These are phyloP conservation scores for Wickerhamiella sergipiensis DNA, from an alignment of 805 yeast genomes.

Conservation along the genomic window DNA sequence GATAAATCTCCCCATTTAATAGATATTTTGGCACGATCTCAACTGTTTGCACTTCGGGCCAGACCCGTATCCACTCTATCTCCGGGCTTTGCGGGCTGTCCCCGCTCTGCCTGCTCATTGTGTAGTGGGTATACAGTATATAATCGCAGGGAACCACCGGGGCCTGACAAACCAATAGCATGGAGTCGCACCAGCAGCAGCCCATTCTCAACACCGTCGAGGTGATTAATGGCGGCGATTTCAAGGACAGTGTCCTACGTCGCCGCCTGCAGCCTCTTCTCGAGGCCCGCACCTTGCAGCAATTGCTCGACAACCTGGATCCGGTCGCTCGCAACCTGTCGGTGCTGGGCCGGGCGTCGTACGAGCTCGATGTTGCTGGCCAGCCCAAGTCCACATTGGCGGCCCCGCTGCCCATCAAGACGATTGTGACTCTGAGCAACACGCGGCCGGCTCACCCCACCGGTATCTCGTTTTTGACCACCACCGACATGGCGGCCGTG, in stretches of 20 bases:
- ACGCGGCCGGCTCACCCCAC: constrained; percentile 9
- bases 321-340: constrained; percentile 15
- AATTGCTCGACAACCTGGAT: constrained; percentile 15
- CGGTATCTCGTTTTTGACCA: constrained; percentile 6
- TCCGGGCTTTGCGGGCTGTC: no score
- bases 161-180: background rate
- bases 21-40: background rate
- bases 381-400: background rate
- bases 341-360: constrained; percentile 11
- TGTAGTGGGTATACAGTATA: no score
- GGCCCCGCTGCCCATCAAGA: constrained; percentile 6
- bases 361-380: constrained; percentile 5
- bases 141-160: no score
- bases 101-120: no score
- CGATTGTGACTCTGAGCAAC: constrained; percentile 10
- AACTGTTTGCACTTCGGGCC: background rate
- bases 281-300: constrained; percentile 14
- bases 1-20: constrained; percentile 2
- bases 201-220: constrained; percentile 20
- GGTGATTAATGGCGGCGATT: constrained; percentile 19
- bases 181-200: constrained; percentile 18
- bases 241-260: constrained; percentile 18
- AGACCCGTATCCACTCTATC: background rate
- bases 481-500: constrained; percentile 9
- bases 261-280: constrained; percentile 20